Percentiles rank a stretch among this genome's conserved stretches.
phyloP scores from a whole-genome alignment of 2,329 filamentous ascomycete genomes.

The Fusarium hostae region DNA sequence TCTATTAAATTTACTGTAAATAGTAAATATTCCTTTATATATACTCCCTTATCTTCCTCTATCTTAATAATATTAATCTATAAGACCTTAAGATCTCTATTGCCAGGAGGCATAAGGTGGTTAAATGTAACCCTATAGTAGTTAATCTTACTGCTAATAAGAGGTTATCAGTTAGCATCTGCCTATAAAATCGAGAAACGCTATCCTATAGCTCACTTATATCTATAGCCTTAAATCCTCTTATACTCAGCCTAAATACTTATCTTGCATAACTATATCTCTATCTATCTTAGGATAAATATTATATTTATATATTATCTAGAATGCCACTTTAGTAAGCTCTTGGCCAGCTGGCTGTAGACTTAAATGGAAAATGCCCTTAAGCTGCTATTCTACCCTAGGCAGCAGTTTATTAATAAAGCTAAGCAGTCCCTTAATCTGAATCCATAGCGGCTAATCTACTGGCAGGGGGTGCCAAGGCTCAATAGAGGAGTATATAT shows the following conservation, averaged over 20 bases:
- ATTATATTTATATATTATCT: background rate
- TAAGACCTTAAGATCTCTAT: background rate
- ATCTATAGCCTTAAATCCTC: background rate
- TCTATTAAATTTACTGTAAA: background rate
- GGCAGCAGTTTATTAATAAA: background rate
- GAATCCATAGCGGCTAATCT: background rate
- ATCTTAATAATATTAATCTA: background rate
- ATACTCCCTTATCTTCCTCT: background rate
- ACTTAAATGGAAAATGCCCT: background rate
- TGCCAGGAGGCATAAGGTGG: background rate
- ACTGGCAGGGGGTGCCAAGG: background rate
- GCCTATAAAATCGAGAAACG: background rate
- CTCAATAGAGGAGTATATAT: background rate
- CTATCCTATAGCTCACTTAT: background rate
- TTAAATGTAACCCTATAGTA: background rate
- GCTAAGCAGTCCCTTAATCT: background rate
- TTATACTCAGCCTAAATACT: background rate
- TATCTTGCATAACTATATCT: background rate
- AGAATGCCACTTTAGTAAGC: background rate
- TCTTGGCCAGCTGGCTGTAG: background rate
- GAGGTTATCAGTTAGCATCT: background rate
- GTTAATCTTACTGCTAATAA: background rate
- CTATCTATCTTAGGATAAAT: background rate
- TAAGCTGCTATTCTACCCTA: background rate
- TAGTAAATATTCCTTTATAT: background rate